Percentiles rank a stretch among this genome's conserved stretches.
phyloP scores from a whole-genome alignment of 2,329 filamentous ascomycete genomes.

The Triangularia setosa region DNA sequence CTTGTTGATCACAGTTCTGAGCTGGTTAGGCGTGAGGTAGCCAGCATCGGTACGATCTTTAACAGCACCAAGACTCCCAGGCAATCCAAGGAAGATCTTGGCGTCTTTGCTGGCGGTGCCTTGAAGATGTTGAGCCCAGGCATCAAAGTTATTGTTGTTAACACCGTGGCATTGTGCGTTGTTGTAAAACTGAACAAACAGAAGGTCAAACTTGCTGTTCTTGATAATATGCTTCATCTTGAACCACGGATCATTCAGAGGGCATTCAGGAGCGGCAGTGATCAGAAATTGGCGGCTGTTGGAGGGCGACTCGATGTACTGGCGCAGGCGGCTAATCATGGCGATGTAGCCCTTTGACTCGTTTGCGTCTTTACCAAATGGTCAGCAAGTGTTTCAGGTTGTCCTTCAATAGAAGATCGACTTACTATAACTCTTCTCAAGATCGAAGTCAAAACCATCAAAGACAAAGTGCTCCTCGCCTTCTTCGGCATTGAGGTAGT shows the following conservation, averaged over 20 bases:
- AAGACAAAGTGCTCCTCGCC: slow-evolving; percentile 36
- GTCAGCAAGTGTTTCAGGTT: neutral
- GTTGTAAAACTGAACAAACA: slow-evolving; percentile 48
- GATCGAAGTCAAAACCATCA: slow-evolving; percentile 51
- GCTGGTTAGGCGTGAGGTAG: slow-evolving; percentile 26
- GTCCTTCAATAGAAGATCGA: neutral
- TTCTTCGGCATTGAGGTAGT: slow-evolving; percentile 9
- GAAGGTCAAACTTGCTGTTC: slow-evolving; percentile 36
- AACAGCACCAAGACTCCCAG: slow-evolving; percentile 23
- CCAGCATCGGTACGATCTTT: slow-evolving; percentile 24
- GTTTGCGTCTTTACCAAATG: neutral
- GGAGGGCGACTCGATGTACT: slow-evolving; percentile 13
- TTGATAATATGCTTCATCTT: slow-evolving; percentile 42
- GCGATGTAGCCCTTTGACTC: slow-evolving; percentile 25
- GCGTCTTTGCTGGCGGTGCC: slow-evolving; percentile 33
- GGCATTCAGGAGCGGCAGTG: slow-evolving; percentile 44
- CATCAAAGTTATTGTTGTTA: slow-evolving; percentile 35
- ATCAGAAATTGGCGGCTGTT: slow-evolving; percentile 38
- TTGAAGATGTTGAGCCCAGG: slow-evolving; percentile 33
- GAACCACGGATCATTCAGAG: slow-evolving; percentile 35
- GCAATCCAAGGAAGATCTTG: slow-evolving; percentile 39
- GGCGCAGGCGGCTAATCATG: slow-evolving; percentile 28
- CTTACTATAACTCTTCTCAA: slow-evolving; percentile 35
- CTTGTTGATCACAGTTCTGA: slow-evolving; percentile 23
- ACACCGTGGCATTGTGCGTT: slow-evolving; percentile 38